Evolutionary conservation across 1,284 basidiomycete genomes (phyloP), one percentile per base, ranked within the genome.

Genomic region (Ceratorhiza oryzae-sativae): DNA sequence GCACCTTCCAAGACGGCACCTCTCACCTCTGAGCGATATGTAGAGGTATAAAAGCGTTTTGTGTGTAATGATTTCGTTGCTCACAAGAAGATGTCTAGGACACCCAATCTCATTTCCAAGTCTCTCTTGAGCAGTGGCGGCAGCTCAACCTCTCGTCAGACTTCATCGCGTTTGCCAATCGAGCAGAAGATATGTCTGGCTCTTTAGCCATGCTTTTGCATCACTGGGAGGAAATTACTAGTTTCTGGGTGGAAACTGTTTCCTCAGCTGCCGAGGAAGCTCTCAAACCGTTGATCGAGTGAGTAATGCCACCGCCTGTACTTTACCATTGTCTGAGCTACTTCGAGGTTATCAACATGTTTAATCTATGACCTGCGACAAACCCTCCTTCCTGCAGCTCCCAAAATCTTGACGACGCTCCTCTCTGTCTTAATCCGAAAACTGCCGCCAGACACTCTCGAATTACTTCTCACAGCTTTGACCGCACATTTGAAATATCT

Each of bases 191-290:
- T 0, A 82, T 95, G 30, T 89, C 91, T 0, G 85, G 87, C 1
- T 94, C 91, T 0, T 87, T 96, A 83, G 89, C 94, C 0, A 82
- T 95, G 56, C 86, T 94, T 1, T 82, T 97, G 10, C 90, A 92
- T 77, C 91, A 95, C 78, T 91, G 91, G 85, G 82, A 83, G 68
- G 84, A 89, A 15, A 84, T 95, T 3, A 81, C 88, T 12, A 81
- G 84, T 0, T 74, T 88, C 2, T 93, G 92, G 92, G 76, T 85
- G 15, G 80, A 78, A 9, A 85, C 86, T 0, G 77, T 90, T 6
- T 18, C 30, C 23, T 30, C 65, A 42, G 83, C 84, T 48, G 77
- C 76, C 13, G 87, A 92, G 75, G 90, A 93, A 77, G 89, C 86
- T 0, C 76, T 91, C 72, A 84, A 83, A 72, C 85, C 88, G 30